phyloP scores from a whole-genome alignment of 2,329 filamentous ascomycete genomes.

The Apiospora pterosperma region DNA sequence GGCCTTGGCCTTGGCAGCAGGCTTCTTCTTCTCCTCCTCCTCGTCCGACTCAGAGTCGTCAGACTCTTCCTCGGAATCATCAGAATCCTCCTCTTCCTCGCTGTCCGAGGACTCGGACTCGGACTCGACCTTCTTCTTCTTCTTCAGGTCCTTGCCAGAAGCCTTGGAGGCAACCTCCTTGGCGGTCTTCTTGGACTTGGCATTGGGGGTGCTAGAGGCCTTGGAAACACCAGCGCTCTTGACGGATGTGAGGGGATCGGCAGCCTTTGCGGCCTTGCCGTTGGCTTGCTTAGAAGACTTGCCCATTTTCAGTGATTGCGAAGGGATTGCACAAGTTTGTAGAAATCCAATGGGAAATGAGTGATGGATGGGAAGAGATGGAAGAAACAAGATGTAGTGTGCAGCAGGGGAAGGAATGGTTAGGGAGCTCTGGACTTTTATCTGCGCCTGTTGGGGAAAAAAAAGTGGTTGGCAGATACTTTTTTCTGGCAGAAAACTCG shows the following conservation, averaged over 20 bases:
- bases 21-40: conserved; percentile 28
- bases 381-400: conserved; percentile 14
- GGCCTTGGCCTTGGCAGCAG: conserved; percentile 24
- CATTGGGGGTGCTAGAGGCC: no score
- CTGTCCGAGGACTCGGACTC: conserved; percentile 31
- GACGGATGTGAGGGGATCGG: conserved; percentile 52
- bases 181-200: conserved; percentile 64
- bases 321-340: no score
- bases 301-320: conserved; percentile 50
- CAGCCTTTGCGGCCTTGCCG: conserved; percentile 34
- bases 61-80: conserved; percentile 30
- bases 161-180: conserved; percentile 56
- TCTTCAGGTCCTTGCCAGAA: conserved; percentile 32
- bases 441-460: conserved; percentile 7
- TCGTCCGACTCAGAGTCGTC: conserved; percentile 24
- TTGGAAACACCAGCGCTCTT: conserved; percentile 69
- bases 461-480: conserved; percentile 11
- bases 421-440: background rate
- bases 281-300: conserved; percentile 61
- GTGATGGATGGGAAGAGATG: background rate
- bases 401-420: conserved; percentile 8
- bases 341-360: background rate
- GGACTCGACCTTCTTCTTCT: conserved; percentile 35
- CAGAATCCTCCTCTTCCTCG: conserved; percentile 23
- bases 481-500: conserved; percentile 5